These are phyloP conservation scores for Saccharomyces hybrid DNA, from an alignment of 1,139 yeast species.

Conservation along the genomic window DNA sequence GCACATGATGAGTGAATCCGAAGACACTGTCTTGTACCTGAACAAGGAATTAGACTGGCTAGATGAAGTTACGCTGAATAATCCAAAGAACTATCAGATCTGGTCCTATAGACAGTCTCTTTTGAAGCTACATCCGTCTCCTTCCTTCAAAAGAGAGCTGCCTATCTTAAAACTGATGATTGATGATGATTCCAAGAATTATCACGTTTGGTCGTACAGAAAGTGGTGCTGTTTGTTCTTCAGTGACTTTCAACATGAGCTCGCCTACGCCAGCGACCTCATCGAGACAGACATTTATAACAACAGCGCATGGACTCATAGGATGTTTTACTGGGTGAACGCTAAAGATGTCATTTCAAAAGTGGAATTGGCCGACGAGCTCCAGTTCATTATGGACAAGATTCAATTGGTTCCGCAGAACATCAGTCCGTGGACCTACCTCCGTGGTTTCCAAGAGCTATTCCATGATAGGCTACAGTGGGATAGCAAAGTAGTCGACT, in stretches of 20 bases:
- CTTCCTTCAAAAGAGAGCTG: constrained; percentile 47
- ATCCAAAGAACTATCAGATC: constrained; percentile 88
- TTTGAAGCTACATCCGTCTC: constrained; percentile 34
- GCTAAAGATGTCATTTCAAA: constrained; percentile 6
- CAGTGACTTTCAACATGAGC: constrained; percentile 43
- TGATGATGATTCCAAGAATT: constrained; percentile 75
- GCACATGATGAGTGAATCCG: constrained; percentile 32
- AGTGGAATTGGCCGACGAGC: constrained; percentile 33
- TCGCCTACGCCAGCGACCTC: constrained; percentile 43
- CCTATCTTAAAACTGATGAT: constrained; percentile 61
- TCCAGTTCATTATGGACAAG: constrained; percentile 39
- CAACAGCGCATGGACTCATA: constrained; percentile 91
- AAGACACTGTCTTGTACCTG: constrained; percentile 24
- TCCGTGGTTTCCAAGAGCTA: constrained; percentile 49
- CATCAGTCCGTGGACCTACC: constrained; percentile 82
- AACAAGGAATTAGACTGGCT: constrained; percentile 64
- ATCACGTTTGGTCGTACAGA: constrained; percentile 92
- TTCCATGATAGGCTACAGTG: constrained; percentile 14
- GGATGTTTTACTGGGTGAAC: constrained; percentile 46
- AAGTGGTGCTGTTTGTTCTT: constrained; percentile 67
- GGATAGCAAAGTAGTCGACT: constrained; percentile 35
- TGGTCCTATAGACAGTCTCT: constrained; percentile 84
- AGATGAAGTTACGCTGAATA: constrained; percentile 61
- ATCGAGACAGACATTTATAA: constrained; percentile 64
- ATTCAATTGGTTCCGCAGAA: constrained; percentile 68